Percentiles rank a stretch among this genome's conserved stretches.
phyloP scores from a whole-genome alignment of 768 basidiomycete species.

The Dendrothele bispora region DNA sequence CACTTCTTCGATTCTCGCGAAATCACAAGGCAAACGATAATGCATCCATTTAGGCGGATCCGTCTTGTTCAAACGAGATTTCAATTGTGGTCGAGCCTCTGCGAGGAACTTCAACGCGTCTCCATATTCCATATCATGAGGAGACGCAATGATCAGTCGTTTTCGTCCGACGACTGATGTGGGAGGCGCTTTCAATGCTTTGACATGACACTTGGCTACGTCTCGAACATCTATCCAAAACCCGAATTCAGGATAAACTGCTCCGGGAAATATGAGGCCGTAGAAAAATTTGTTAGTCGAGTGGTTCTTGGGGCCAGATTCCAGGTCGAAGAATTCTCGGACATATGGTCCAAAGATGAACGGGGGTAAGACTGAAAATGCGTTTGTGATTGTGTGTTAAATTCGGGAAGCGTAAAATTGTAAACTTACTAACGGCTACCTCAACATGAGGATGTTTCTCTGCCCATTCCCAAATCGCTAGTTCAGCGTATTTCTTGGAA shows the following conservation, averaged over 20 bases:
- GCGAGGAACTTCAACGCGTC: conserved; percentile 22
- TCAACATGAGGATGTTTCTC: conserved; percentile 35
- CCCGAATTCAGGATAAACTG: conserved; percentile 18
- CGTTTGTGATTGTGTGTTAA: neutral
- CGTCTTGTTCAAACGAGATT: conserved; percentile 24
- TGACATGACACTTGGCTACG: conserved; percentile 28
- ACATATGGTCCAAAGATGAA: conserved; percentile 34
- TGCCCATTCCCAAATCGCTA: conserved; percentile 38
- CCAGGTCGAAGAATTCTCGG: conserved; percentile 16
- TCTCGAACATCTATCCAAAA: conserved; percentile 32
- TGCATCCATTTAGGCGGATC: conserved; percentile 14
- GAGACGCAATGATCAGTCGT: conserved; percentile 29
- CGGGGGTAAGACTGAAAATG: conserved; percentile 28
- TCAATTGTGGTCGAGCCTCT: conserved; percentile 28
- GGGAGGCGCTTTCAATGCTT: conserved; percentile 23
- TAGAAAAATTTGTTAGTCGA: conserved; percentile 27
- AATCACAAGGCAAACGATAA: conserved; percentile 28
- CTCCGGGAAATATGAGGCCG: conserved; percentile 21
- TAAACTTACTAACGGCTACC: conserved; percentile 28
- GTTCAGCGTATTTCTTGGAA: conserved; percentile 39
- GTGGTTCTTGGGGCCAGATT: conserved; percentile 10
- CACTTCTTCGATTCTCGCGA: conserved; percentile 27
- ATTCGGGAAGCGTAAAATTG: neutral
- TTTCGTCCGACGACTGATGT: conserved; percentile 28
- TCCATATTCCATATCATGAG: conserved; percentile 23